Conservation (phyloP, 2,329 filamentous ascomycete species). For the Apiospora saccharicola region DNA sequence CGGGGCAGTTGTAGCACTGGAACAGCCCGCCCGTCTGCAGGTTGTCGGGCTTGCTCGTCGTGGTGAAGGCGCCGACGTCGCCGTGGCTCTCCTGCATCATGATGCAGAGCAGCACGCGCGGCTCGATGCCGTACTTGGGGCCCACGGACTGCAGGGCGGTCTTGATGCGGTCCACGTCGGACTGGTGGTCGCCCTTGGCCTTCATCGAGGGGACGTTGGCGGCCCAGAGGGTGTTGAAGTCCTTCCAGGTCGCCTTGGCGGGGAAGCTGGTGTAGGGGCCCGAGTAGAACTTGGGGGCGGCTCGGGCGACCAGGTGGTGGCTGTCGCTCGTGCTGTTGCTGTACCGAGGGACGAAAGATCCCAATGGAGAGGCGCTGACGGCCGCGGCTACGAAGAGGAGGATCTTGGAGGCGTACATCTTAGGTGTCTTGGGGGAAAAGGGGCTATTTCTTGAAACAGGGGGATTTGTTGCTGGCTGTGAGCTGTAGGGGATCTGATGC, state of each 20-base stretch:
- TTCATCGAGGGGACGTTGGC: constrained; percentile 43
- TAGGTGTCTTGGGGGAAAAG: not conserved
- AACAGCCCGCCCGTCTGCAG: constrained; percentile 47
- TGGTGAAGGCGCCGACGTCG: constrained; percentile 47
- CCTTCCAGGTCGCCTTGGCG: constrained; percentile 41
- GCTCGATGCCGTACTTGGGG: constrained; percentile 43
- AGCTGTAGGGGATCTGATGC: not conserved
- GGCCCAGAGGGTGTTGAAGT: constrained; percentile 45
- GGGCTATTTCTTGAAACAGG: not conserved
- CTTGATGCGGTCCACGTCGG: constrained; percentile 44
- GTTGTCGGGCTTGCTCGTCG: constrained; percentile 41
- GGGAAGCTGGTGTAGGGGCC: constrained; percentile 44
- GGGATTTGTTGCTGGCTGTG: not conserved
- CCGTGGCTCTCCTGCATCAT: constrained; percentile 52
- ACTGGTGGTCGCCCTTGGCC: constrained; percentile 40
- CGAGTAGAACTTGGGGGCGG: constrained; percentile 30
- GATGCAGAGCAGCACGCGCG: constrained; percentile 47
- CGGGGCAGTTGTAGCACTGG: constrained; percentile 46
- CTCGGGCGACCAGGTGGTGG: not conserved
- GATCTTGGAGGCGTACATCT: constrained; percentile 5
- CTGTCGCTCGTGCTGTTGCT: not conserved
- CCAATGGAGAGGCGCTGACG: constrained; percentile 3
- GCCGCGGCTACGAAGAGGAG: not conserved
- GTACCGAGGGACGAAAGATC: not conserved
- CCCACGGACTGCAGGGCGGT: constrained; percentile 41